These are phyloP conservation scores for Ceratocystis huliohia DNA, from an alignment of 2,329 filamentous ascomycete species.

Conservation along the genomic window DNA sequence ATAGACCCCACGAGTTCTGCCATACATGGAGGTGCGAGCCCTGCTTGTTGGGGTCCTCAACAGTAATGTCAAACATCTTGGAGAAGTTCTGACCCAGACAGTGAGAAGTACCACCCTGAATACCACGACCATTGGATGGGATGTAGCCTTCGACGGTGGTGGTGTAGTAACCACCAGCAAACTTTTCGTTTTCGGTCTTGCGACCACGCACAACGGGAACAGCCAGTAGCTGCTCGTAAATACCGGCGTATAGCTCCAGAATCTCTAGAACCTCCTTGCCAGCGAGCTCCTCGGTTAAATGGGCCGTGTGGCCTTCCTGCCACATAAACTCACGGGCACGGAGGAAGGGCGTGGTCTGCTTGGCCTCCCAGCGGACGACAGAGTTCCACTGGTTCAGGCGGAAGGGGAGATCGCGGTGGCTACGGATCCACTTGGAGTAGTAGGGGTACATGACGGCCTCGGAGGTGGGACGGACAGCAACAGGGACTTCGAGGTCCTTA, in stretches of 20 bases:
- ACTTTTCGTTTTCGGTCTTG: slow-evolving; percentile 98
- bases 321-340: slow-evolving; percentile 91
- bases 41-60: slow-evolving; percentile 79
- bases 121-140: slow-evolving; percentile 85
- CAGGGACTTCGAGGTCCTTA: slow-evolving; percentile 74
- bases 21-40: slow-evolving; percentile 75
- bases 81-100: slow-evolving; percentile 94
- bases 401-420: slow-evolving; percentile 85
- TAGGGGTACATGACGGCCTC: slow-evolving; percentile 88
- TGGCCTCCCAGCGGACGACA: slow-evolving; percentile 86
- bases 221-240: slow-evolving; percentile 88
- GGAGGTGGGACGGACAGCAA: slow-evolving; percentile 55
- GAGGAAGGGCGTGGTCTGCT: slow-evolving; percentile 78
- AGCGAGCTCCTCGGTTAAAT: slow-evolving; percentile 71
- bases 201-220: slow-evolving; percentile 85
- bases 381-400: slow-evolving; percentile 98
- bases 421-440: slow-evolving; percentile 94
- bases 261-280: slow-evolving; percentile 83
- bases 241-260: slow-evolving; percentile 77
- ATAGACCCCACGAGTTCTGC: slow-evolving; percentile 99
- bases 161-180: slow-evolving; percentile 91
- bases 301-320: slow-evolving; percentile 91
- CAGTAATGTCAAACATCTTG: slow-evolving; percentile 97
- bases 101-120: slow-evolving; percentile 92
- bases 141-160: slow-evolving; percentile 97